A percentile compares a stretch with the other conserved stretches of the same genome.
phyloP scores from a whole-genome alignment of 768 basidiomycete genomes.

The Boletus bicolor region DNA sequence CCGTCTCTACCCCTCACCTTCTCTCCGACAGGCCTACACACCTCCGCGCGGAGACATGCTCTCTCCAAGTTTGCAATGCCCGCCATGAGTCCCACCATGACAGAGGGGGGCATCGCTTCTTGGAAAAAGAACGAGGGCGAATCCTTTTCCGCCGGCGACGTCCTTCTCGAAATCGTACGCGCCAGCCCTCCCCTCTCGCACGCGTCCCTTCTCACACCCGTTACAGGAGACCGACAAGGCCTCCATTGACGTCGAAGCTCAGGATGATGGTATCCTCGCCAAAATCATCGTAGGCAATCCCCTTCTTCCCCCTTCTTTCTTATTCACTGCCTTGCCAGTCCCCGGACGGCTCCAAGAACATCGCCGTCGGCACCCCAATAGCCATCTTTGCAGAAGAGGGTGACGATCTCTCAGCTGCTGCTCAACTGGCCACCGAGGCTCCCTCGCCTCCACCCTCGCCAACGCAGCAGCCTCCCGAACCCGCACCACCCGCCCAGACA shows the following conservation, averaged over 20 bases:
- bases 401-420: constrained; percentile 85
- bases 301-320: not conserved
- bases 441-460: constrained; percentile 37
- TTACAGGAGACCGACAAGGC: constrained; percentile 98
- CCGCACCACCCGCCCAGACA: constrained; percentile 39
- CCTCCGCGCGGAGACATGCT: constrained; percentile 72
- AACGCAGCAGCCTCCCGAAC: constrained; percentile 39
- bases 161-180: constrained; percentile 91
- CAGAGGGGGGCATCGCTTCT: constrained; percentile 94
- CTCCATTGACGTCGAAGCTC: constrained; percentile 98
- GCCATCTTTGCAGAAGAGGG: constrained; percentile 94
- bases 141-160: constrained; percentile 83
- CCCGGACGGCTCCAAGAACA: constrained; percentile 80
- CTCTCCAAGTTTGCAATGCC: constrained; percentile 92
- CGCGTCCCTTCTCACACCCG: constrained; percentile 7
- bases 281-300: constrained; percentile 83
- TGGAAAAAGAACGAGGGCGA: constrained; percentile 99
- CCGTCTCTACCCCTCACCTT: not conserved
- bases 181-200: not conserved
- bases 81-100: constrained; percentile 99
- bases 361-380: constrained; percentile 84
- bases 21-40: constrained; percentile 64
- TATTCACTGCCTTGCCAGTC: constrained; percentile 43
- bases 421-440: constrained; percentile 65
- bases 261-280: constrained; percentile 93